Evolutionary conservation across 768 basidiomycete species (phyloP).

Genomic region (Daedaleopsis nitida): DNA sequence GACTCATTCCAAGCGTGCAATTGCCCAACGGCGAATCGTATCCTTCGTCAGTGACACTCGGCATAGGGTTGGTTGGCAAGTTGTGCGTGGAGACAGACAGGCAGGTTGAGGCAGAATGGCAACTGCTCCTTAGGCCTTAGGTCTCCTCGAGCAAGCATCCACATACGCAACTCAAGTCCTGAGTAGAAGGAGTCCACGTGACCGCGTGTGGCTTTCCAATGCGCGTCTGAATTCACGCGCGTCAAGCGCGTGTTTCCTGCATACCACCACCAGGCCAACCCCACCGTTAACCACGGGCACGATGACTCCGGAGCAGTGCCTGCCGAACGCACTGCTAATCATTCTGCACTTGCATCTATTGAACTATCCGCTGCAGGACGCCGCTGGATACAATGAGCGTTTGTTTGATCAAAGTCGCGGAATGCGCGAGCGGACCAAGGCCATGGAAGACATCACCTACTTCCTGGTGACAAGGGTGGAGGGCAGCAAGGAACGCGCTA

Average conservation of each 20-base stretch:
- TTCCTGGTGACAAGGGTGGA: conserved; percentile 52
- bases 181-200: neutral
- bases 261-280: neutral
- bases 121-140: too few species aligned
- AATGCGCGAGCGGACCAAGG: conserved; percentile 50
- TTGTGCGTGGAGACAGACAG: too few species aligned
- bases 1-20: too few species aligned
- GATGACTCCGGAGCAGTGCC: neutral
- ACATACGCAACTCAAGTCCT: too few species aligned
- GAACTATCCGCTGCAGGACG: conserved; percentile 48
- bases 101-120: too few species aligned
- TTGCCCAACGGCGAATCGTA: too few species aligned
- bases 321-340: conserved; percentile 49
- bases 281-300: neutral
- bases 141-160: too few species aligned
- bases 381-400: conserved; percentile 51
- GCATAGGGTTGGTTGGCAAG: too few species aligned
- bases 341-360: conserved; percentile 57
- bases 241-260: conserved; percentile 1
- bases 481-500: conserved; percentile 33
- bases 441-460: conserved; percentile 53
- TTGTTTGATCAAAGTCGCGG: conserved; percentile 48
- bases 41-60: too few species aligned
- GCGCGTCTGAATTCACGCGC: neutral
- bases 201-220: neutral